These are phyloP conservation scores for Exophiala bonariae DNA, from an alignment of 2,329 filamentous ascomycete genomes.

Conservation along the genomic window DNA sequence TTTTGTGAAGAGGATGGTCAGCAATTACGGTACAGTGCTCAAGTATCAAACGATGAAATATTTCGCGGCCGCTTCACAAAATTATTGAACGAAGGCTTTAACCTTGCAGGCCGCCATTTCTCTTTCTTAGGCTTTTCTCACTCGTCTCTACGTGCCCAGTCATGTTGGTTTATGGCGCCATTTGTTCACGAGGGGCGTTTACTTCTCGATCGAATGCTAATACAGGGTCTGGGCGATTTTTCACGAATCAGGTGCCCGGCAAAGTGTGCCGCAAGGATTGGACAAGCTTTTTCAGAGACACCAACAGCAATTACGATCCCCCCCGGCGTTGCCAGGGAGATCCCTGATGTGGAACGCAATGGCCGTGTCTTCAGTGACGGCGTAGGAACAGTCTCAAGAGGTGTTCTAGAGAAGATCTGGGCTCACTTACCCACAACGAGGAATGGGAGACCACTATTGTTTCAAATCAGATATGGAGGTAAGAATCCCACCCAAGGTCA, in stretches of 20 bases:
- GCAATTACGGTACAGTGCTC: slow-evolving; percentile 59
- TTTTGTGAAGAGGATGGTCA: slow-evolving; percentile 74
- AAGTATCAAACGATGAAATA: slow-evolving; percentile 51
- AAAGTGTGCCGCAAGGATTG: slow-evolving; percentile 60
- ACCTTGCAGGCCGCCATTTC: slow-evolving; percentile 63
- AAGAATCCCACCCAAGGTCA: slow-evolving; percentile 25
- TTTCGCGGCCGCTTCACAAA: slow-evolving; percentile 60
- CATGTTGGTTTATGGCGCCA: slow-evolving; percentile 65
- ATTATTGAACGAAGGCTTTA: slow-evolving; percentile 60
- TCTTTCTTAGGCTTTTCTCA: slow-evolving; percentile 76
- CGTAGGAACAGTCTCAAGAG: slow-evolving; percentile 69
- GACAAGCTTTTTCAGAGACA: slow-evolving; percentile 74
- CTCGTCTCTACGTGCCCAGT: slow-evolving; percentile 71
- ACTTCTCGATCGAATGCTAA: slow-evolving; percentile 40
- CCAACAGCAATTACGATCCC: slow-evolving; percentile 59
- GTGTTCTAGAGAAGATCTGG: slow-evolving; percentile 58
- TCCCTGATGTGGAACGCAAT: slow-evolving; percentile 37
- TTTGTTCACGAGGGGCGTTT: slow-evolving; percentile 38
- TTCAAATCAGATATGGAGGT: slow-evolving; percentile 73
- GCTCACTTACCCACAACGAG: slow-evolving; percentile 48
- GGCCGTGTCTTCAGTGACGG: slow-evolving; percentile 74
- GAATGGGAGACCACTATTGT: slow-evolving; percentile 58
- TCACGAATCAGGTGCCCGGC: slow-evolving; percentile 53
- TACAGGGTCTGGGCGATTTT: slow-evolving; percentile 52
- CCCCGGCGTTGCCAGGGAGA: slow-evolving; percentile 23